Evolutionary conservation across 192 early-diverging fungal genomes (phyloP), one percentile per base, ranked within the genome.

Genomic region (Dimargaris xerosporica): DNA sequence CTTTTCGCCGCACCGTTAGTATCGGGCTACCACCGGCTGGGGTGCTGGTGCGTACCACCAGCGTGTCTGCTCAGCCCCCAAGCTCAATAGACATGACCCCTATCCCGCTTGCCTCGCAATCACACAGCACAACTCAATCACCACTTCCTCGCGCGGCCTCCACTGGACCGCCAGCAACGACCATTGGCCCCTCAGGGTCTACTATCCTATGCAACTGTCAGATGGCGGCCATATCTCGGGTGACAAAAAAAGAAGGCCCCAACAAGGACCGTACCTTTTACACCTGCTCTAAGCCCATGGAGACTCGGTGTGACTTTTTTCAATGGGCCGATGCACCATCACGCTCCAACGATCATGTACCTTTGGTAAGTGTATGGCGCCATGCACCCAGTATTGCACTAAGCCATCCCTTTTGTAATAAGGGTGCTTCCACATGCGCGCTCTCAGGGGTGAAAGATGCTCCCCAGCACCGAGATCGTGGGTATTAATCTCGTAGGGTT

Each of bases 201-300:
- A 29, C 54, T 25, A n/a, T 78, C 44, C 29, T 62, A 55, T 83
- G 81, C 55, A 62, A 67, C 25, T 76, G 78, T 45, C 64, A 70
- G n/a, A 64, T 63, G 12, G 61, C 62, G 0, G 71, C 78, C 3
- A 65, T 71, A 5, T 69, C 71, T 44, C 66, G 75, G 34, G 62
- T 69, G 6, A 73, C 73, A 13, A 54, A 54, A 0, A 80, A 78
- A 31, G 80, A 81, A 25, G 73, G 76, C 0, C 66, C 74, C 39
- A 84, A 84, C 67, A 76, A 78, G 65, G 80, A 78, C n/a, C 73
- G 78, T 19, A 30, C 72, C 11, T 84, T 84, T 53, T 79, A 64
- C 45, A 69, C 44, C 4, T 84, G 82, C 48, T 61, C 70, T 16
- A 66, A 71, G 25, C 44, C 63, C 2, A 59, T 63, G 23, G 73